phyloP scores from a whole-genome alignment of 495 filamentous ascomycete genomes.

The Clavariopsis aquatica region DNA sequence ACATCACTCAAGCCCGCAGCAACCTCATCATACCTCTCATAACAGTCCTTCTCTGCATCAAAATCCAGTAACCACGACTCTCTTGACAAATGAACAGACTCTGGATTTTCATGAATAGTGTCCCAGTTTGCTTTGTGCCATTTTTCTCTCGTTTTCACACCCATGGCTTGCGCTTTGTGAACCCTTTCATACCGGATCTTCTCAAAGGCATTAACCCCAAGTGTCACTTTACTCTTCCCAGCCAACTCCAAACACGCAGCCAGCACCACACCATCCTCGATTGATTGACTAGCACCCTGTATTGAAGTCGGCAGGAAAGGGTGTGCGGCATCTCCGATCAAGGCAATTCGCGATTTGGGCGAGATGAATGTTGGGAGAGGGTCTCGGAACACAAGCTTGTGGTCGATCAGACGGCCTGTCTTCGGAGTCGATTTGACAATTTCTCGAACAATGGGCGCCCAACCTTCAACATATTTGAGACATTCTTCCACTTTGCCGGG shows the following conservation, averaged over 20 bases:
- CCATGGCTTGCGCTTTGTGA: slow-evolving; percentile 40
- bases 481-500: slow-evolving; percentile 41
- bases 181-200: slow-evolving; percentile 44
- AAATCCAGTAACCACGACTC: slow-evolving; percentile 44
- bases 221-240: slow-evolving; percentile 23
- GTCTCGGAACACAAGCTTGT: slow-evolving; percentile 44
- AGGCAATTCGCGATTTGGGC: slow-evolving; percentile 38
- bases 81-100: slow-evolving; percentile 40
- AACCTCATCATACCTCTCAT: slow-evolving; percentile 30
- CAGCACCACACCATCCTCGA: slow-evolving; percentile 44
- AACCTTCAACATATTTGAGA: slow-evolving; percentile 40
- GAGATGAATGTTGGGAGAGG: slow-evolving; percentile 44
- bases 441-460: slow-evolving; percentile 40
- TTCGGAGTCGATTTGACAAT: slow-evolving; percentile 42
- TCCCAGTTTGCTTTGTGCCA: slow-evolving; percentile 47
- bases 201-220: slow-evolving; percentile 39
- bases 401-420: slow-evolving; percentile 41
- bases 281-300: slow-evolving; percentile 45
- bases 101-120: slow-evolving; percentile 41
- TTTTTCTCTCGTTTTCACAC: slow-evolving; percentile 41
- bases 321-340: slow-evolving; percentile 46
- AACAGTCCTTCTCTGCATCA: slow-evolving; percentile 43
- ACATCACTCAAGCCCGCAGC: slow-evolving; percentile 6
- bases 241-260: slow-evolving; percentile 42
- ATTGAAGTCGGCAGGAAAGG: slow-evolving; percentile 45